phyloP scores from a whole-genome alignment of 176 grass and related monocot genomes.

The Puccinellia tenuiflora region DNA sequence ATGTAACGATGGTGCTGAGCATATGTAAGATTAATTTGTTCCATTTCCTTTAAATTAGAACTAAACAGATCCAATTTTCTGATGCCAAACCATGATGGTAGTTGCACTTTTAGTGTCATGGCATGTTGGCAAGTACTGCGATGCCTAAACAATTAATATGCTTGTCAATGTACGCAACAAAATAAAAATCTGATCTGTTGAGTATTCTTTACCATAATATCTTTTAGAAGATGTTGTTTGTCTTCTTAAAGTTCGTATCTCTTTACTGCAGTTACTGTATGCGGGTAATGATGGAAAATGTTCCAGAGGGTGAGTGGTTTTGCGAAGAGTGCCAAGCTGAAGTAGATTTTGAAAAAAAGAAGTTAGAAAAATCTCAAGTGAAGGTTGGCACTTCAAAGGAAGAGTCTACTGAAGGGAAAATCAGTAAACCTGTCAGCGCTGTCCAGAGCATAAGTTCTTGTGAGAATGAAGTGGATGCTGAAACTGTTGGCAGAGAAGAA shows the following conservation, averaged over 20 bases:
- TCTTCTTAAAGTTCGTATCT: neutral
- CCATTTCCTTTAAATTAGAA: neutral
- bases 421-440: conserved; percentile 2
- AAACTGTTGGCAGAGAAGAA: conserved; percentile 35
- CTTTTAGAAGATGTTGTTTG: conserved; percentile 7
- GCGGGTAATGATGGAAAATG: conserved; percentile 60
- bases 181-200: neutral
- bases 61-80: neutral
- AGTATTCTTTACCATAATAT: neutral
- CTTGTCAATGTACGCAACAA: neutral
- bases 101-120: neutral
- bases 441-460: conserved; percentile 23
- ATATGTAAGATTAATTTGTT: conserved; percentile 57
- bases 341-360: conserved; percentile 46
- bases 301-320: conserved; percentile 81
- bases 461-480: conserved; percentile 37
- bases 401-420: conserved; percentile 27
- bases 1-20: conserved; percentile 95
- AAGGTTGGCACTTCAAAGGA: conserved; percentile 31
- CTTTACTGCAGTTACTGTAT: conserved; percentile 84
- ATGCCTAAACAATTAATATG: neutral
- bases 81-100: neutral
- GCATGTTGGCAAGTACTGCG: neutral
- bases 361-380: conserved; percentile 37
- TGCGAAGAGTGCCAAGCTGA: conserved; percentile 91